phyloP scores from a whole-genome alignment of 208 protist genomes.

The Trichomonas vaginalis region DNA sequence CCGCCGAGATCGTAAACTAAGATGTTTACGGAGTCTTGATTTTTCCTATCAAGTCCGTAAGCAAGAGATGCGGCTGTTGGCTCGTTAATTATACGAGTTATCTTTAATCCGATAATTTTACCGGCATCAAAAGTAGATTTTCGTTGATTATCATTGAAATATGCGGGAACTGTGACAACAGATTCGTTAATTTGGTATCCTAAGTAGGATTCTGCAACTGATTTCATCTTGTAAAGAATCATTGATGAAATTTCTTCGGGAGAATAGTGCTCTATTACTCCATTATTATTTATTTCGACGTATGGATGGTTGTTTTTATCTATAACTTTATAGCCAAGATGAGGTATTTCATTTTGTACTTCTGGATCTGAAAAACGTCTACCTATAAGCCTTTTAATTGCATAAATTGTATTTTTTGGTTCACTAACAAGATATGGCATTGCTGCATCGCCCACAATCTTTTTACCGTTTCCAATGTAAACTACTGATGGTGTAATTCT shows the following conservation, averaged over 20 bases:
- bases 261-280: constrained; percentile 37
- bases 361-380: constrained; percentile 52
- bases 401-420: constrained; percentile 66
- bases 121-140: constrained; percentile 87
- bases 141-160: constrained; percentile 93
- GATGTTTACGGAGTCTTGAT: constrained; percentile 52
- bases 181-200: constrained; percentile 67
- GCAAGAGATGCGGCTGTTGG: constrained; percentile 89
- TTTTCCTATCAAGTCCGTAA: constrained; percentile 78
- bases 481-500: constrained; percentile 92
- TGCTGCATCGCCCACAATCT: constrained; percentile 62
- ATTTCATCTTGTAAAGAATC: constrained; percentile 80
- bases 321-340: constrained; percentile 74
- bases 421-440: constrained; percentile 62
- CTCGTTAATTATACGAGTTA: constrained; percentile 94
- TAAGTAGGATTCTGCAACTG: constrained; percentile 74
- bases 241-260: constrained; percentile 88
- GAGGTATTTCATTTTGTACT: constrained; percentile 76
- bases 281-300: constrained; percentile 48
- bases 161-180: constrained; percentile 91
- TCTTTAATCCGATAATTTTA: constrained; percentile 81
- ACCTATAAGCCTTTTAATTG: constrained; percentile 72
- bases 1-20: constrained; percentile 88
- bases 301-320: constrained; percentile 60
- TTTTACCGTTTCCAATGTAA: constrained; percentile 70